phyloP scores from a whole-genome alignment of 306 rosid species.

The Canavalia ensiformis region DNA sequence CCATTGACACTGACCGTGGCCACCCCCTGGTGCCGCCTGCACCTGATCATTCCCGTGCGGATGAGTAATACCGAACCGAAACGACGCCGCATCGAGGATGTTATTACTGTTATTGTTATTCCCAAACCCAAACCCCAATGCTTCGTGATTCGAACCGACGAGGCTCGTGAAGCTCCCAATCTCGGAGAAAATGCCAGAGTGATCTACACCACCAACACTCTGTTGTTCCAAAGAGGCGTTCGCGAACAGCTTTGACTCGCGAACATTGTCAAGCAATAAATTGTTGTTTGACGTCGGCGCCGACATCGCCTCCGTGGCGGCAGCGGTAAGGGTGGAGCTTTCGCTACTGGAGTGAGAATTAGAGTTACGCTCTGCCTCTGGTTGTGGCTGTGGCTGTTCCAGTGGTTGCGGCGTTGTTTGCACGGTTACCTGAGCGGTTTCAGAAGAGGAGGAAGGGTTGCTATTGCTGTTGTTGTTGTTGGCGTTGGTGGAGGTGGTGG shows the following conservation, averaged over 20 bases:
- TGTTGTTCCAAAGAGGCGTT: conserved; percentile 38
- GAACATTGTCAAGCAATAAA: conserved; percentile 1
- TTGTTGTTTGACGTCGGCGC: conserved; percentile 47
- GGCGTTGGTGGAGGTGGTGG: neutral
- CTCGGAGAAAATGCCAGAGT: conserved; percentile 66
- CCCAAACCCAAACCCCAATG: conserved; percentile 59
- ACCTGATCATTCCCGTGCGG: conserved; percentile 36
- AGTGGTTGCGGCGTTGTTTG: neutral
- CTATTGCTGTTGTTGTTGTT: conserved; percentile 2
- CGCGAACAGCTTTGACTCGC: conserved; percentile 50
- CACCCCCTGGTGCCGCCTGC: neutral
- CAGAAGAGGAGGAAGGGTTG: conserved; percentile 33
- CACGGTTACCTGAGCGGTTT: neutral
- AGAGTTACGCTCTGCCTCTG: conserved; percentile 53
- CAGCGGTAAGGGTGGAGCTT: conserved; percentile 77
- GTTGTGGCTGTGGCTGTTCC: neutral
- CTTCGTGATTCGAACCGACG: conserved; percentile 55
- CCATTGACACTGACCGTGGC: conserved; percentile 21
- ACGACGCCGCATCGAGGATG: conserved; percentile 61
- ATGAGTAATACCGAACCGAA: conserved; percentile 47
- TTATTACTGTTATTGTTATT: neutral
- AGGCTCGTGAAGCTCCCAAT: conserved; percentile 68
- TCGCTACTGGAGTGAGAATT: conserved; percentile 84
- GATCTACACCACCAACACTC: neutral
- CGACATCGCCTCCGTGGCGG: conserved; percentile 66